Evolutionary conservation across 1,139 yeast genomes (phyloP), one percentile per base, ranked within the genome.

Genomic region (Candida glucosophila): DNA sequence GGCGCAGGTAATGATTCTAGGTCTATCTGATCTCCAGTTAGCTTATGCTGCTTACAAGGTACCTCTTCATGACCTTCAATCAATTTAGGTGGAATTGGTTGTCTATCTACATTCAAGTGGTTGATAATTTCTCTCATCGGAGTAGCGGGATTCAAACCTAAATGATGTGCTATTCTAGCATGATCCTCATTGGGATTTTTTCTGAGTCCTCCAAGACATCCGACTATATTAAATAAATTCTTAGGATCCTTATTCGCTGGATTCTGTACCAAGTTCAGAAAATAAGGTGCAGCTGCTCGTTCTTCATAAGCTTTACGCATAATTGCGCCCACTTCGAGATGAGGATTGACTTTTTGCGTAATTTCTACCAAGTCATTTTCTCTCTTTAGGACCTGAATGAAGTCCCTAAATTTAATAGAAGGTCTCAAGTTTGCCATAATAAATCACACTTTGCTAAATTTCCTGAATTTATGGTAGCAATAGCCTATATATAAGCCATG

Each of bases 121-220:
- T 35, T 32, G 17, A 48, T 64, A 2, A 44, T 68, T 10, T 52
- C 60, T 15, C 44, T 70, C 37, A 48, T 70, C 9, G 34, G 31
- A 10, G 44, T 35, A 11, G 33, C 28, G 5, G 39, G 20, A 17
- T 33, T 37, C 10, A 41, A 31, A 5, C 35, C 34, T n/a, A 41
- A 26, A 27, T 40, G 44, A 20, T 31, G 38, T 11, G 46, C 40
- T 15, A 41, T 29, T 29, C 46, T 37, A n/a, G 40, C 40, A 25
- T 41, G 44, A 20, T 35, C 41, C 14, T 27, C 28, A 7, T 20
- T 26, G 10, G 17, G 13, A 16, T 33, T 34, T n/a, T n/a, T n/a
- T 22, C 36, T 28, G 11, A 40, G 28, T 5, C 43, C 40, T 10
- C 32, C 43, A 10, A 39, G 29, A 22, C 37, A 32, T 6, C 44